Evolutionary conservation across 306 rosid species (phyloP), one percentile per base, ranked within the genome.

Genomic region (Medicago ruthenica): DNA sequence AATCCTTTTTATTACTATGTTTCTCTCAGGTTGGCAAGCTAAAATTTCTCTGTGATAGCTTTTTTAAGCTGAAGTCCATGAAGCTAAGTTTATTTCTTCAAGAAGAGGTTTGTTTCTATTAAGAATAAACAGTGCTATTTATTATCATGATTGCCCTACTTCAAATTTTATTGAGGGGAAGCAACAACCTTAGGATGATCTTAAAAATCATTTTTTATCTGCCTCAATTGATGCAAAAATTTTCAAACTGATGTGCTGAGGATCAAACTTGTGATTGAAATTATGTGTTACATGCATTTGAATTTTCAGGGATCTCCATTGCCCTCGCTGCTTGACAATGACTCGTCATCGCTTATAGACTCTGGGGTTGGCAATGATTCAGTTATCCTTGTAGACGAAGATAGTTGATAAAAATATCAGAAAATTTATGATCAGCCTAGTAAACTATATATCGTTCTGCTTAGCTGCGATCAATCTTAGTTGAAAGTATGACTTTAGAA

Each of bases 11-110:
- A 42, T 80, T 59, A 53, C 27, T 57, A 71, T 44, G 16, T 67
- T 82, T 77, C 21, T 70, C 65, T 69, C 75, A 92, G 97, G 97
- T 90, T 24, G 97, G 97, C 40, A 92, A 90, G 87, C 91, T 95
- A 58, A 95, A 95, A 83, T 76, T 84, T 71, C 99, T 95, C 15
- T 95, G 97, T 62, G 97, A 89, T 75, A 95, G 90, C 90, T 90
- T 95, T 78, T 92, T 92, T 83, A 95, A 92, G 90, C 84, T 95
- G 75, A 85, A 90, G 86, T 89, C 92, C 21, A 66, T 85, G 74
- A 92, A 86, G 83, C 90, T 86, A 60, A 90, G 86, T 71, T 68
- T 92, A 81, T 92, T 85, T 87, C 93, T 95, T 74, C 90, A 85
- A 83, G 97, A 95, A 82, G 93, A 90, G 98, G 98, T 91, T 75